Conservation (phyloP, 164 flowering plant species). For the Tinospora cordifolia region DNA sequence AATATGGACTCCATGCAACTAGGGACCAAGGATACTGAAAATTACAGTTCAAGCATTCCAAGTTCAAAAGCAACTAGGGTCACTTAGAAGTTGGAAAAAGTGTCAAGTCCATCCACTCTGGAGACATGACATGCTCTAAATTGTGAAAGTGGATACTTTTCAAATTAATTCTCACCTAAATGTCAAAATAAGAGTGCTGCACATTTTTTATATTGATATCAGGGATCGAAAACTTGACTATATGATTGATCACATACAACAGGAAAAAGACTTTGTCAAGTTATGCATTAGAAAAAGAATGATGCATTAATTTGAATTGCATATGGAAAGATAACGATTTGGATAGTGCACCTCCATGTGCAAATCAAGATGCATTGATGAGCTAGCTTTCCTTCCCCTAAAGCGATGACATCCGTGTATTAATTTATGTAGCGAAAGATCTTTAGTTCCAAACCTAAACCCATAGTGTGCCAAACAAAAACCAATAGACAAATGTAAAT, state of each 20-base stretch:
- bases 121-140: no score
- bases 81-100: neutral
- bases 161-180: no score
- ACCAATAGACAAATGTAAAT: neutral
- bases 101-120: no score
- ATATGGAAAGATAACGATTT: neutral
- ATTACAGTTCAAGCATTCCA: conserved; percentile 1
- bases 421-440: neutral
- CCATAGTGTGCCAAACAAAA: neutral
- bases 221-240: no score
- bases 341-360: conserved; percentile 59
- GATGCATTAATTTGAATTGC: neutral
- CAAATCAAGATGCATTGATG: conserved; percentile 82
- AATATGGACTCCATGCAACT: no score
- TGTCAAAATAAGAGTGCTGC: no score
- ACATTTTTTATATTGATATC: no score
- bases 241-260: neutral
- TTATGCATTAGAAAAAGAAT: neutral
- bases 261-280: neutral
- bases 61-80: neutral
- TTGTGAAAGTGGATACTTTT: no score
- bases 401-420: conserved; percentile 74
- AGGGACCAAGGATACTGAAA: neutral
- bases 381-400: conserved; percentile 94
- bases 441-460: neutral